phyloP scores from a whole-genome alignment of 2,329 filamentous ascomycete genomes.

The Apiospora malaysiana region DNA sequence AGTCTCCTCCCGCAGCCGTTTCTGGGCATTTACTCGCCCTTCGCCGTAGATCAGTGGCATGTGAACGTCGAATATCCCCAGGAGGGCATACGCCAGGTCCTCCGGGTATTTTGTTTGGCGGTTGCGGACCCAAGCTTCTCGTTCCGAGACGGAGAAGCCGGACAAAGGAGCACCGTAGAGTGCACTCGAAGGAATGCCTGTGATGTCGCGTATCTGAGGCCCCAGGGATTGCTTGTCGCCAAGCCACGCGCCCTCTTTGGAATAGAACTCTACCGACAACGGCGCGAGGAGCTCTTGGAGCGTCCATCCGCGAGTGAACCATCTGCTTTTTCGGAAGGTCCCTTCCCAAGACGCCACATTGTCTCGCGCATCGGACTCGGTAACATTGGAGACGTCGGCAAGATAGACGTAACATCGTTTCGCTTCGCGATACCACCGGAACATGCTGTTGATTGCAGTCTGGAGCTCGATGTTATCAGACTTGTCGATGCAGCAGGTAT shows the following conservation, averaged over 20 bases:
- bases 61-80: constrained; percentile 29
- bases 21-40: constrained; percentile 26
- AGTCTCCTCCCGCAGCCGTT: constrained; percentile 27
- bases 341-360: neutral
- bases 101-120: constrained; percentile 28
- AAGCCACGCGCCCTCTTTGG: constrained; percentile 21
- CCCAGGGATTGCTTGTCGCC: constrained; percentile 18
- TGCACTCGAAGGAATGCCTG: constrained; percentile 29
- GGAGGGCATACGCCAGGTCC: constrained; percentile 28
- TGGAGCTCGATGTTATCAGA: constrained; percentile 10
- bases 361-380: neutral
- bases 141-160: constrained; percentile 28
- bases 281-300: constrained; percentile 22
- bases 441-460: constrained; percentile 29
- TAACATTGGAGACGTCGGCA: constrained; percentile 25
- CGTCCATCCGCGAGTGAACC: constrained; percentile 16
- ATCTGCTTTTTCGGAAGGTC: constrained; percentile 15
- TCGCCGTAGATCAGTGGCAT: constrained; percentile 28
- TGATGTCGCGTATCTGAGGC: constrained; percentile 23
- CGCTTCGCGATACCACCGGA: constrained; percentile 28
- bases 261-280: constrained; percentile 23
- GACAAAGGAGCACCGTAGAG: constrained; percentile 29
- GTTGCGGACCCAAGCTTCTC: constrained; percentile 25
- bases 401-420: constrained; percentile 31
- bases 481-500: constrained; percentile 23